Conservation (phyloP, 148 eudicot species). For the Rhododendron mucronatum region DNA sequence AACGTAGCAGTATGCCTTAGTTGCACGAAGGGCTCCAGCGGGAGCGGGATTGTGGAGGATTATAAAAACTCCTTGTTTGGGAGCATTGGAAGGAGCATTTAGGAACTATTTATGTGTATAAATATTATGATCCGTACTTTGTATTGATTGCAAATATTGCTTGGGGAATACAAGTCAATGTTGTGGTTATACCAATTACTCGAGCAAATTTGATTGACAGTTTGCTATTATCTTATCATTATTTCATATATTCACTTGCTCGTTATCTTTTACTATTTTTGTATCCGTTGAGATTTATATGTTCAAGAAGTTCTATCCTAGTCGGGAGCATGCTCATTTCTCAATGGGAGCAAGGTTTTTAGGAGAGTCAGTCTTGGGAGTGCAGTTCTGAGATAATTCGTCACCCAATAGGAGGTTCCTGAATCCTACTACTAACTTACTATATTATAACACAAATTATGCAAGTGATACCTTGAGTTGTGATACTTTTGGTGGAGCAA, state of each 20-base stretch:
- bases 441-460: not conserved
- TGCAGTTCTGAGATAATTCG: not conserved
- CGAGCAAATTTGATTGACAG: not conserved
- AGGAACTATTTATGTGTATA: not conserved
- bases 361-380: not conserved
- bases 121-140: not conserved
- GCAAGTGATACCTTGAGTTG: not conserved
- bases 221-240: not conserved
- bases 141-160: not conserved
- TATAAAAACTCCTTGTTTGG: not conserved
- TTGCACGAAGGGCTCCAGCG: not conserved
- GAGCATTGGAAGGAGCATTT: not conserved
- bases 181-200: not conserved
- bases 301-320: not conserved
- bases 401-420: not conserved
- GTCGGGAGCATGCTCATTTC: not conserved
- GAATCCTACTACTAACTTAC: not conserved
- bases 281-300: not conserved
- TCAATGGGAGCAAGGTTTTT: not conserved
- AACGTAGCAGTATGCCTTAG: not conserved
- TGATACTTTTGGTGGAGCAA: not conserved
- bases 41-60: not conserved
- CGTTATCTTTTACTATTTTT: not conserved
- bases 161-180: not conserved
- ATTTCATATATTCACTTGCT: not conserved